Evolutionary conservation across 768 basidiomycete species (phyloP).

Genomic region (Tulasnella sp.): DNA sequence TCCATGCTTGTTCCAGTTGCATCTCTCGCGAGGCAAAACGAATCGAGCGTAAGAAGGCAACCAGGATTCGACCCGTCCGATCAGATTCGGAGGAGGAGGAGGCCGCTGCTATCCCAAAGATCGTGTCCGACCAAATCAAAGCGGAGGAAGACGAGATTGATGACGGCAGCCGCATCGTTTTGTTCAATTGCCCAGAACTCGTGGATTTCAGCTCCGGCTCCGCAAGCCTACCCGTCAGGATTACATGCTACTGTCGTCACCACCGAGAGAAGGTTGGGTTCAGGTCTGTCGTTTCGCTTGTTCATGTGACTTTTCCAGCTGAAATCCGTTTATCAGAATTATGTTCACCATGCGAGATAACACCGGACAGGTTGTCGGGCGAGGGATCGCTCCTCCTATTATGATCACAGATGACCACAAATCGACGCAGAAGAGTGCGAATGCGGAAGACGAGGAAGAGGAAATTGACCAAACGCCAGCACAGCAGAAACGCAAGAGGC

Average conservation of each 20-base stretch:
- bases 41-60: constrained; percentile 76
- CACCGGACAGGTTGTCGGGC: constrained; percentile 65
- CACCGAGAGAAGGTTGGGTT: constrained; percentile 96
- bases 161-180: constrained; percentile 50
- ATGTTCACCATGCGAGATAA: constrained; percentile 76
- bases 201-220: constrained; percentile 83
- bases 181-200: constrained; percentile 88
- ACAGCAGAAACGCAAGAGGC: constrained; percentile 13
- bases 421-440: constrained; percentile 31
- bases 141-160: constrained; percentile 25
- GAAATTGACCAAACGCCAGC: not conserved
- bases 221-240: constrained; percentile 78
- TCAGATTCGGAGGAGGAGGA: constrained; percentile 50
- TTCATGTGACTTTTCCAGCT: not conserved
- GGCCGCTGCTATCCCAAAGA: constrained; percentile 37
- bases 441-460: constrained; percentile 19
- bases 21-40: constrained; percentile 84
- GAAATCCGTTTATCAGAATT: constrained; percentile 35
- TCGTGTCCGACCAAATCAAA: not conserved
- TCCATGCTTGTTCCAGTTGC: constrained; percentile 78
- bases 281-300: constrained; percentile 23
- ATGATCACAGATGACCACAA: constrained; percentile 99
- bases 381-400: constrained; percentile 74
- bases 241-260: constrained; percentile 97
- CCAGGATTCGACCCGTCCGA: constrained; percentile 52